phyloP scores from a whole-genome alignment of 768 basidiomycete species.

The Postia placenta region DNA sequence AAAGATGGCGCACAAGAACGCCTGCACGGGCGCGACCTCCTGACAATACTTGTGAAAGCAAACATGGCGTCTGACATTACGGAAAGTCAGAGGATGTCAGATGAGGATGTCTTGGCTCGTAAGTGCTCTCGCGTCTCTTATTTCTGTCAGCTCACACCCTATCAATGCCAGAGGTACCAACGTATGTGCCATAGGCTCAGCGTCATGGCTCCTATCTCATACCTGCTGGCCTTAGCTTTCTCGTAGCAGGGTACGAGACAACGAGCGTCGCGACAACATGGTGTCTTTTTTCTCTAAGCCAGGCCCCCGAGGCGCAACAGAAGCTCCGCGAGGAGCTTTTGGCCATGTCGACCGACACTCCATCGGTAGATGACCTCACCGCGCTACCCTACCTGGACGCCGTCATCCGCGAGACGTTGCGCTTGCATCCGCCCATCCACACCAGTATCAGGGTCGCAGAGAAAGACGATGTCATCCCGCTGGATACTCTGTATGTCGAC shows the following conservation, averaged over 20 bases:
- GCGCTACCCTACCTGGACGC: slow-evolving; percentile 65
- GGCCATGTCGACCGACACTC: slow-evolving; percentile 35
- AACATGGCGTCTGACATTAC: slow-evolving; percentile 59
- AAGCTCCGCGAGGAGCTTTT: slow-evolving; percentile 35
- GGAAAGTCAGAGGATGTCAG: slow-evolving; percentile 47
- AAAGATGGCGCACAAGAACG: slow-evolving; percentile 28
- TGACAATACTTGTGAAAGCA: slow-evolving; percentile 55
- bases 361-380: slow-evolving; percentile 65
- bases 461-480: slow-evolving; percentile 46
- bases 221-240: slow-evolving; percentile 16
- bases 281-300: slow-evolving; percentile 33
- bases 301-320: slow-evolving; percentile 29
- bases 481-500: slow-evolving; percentile 26
- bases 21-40: slow-evolving; percentile 42
- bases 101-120: slow-evolving; percentile 58
- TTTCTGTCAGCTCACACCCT: not conserved
- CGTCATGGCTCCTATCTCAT: not conserved
- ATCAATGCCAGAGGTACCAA: slow-evolving; percentile 17
- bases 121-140: slow-evolving; percentile 17
- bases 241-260: slow-evolving; percentile 37
- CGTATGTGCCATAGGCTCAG: slow-evolving; percentile 10
- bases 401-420: slow-evolving; percentile 54
- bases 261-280: slow-evolving; percentile 31
- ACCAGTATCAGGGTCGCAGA: slow-evolving; percentile 39
- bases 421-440: slow-evolving; percentile 48